A percentile compares a stretch with the other conserved stretches of the same genome.
phyloP scores from a whole-genome alignment of 305 asterid genomes.

The Fraxinus latifolia region DNA sequence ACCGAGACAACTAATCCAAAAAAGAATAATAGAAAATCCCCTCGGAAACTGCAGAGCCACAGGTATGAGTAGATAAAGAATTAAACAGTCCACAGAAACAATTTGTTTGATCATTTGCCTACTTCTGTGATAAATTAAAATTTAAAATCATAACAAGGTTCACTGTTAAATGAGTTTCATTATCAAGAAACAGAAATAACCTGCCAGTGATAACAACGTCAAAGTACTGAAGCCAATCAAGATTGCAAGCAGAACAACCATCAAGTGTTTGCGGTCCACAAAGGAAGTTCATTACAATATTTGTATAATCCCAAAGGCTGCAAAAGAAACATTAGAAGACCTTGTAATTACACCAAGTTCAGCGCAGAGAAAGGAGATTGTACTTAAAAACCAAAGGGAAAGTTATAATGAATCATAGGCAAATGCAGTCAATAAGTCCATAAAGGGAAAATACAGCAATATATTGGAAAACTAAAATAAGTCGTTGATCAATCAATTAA shows the following conservation, averaged over 20 bases:
- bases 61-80: background rate
- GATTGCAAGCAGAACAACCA: constrained; percentile 41
- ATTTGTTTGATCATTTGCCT: background rate
- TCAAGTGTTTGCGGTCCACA: constrained; percentile 57
- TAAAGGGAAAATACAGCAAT: background rate
- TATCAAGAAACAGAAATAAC: constrained; percentile 40
- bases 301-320: constrained; percentile 98
- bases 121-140: background rate
- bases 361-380: constrained; percentile 10
- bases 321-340: constrained; percentile 29
- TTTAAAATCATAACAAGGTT: constrained; percentile 1
- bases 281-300: constrained; percentile 89
- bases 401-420: background rate
- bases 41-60: constrained; percentile 1
- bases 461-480: background rate
- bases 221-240: constrained; percentile 84
- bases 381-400: constrained; percentile 9
- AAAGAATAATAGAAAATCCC: background rate
- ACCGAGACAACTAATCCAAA: constrained; percentile 10
- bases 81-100: background rate
- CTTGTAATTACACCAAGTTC: constrained; percentile 14
- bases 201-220: constrained; percentile 95
- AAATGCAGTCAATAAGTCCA: background rate
- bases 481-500: background rate
- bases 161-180: constrained; percentile 10